Evolutionary conservation across 2,329 filamentous ascomycete genomes (phyloP).

Genomic region (Fusarium paranaense): DNA sequence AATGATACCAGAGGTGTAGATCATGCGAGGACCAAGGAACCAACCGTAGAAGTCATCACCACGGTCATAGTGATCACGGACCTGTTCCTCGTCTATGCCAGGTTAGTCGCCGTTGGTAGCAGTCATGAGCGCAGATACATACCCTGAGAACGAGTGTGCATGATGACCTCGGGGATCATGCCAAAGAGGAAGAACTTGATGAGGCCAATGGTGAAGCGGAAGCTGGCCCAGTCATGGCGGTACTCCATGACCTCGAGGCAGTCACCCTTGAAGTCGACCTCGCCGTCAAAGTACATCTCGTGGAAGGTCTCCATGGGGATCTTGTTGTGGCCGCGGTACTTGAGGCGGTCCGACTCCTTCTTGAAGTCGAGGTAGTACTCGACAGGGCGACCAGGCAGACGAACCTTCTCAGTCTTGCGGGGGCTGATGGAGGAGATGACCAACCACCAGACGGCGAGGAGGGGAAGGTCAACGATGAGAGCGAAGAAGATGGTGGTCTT

Average conservation of each 20-base stretch:
- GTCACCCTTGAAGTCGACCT: slow-evolving; percentile 96
- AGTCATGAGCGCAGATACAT: slow-evolving; percentile 3
- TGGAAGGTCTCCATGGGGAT: slow-evolving; percentile 94
- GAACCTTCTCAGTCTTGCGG: slow-evolving; percentile 92
- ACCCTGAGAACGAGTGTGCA: slow-evolving; percentile 91
- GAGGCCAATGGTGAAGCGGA: slow-evolving; percentile 86
- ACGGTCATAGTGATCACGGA: slow-evolving; percentile 96
- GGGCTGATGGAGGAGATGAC: slow-evolving; percentile 83
- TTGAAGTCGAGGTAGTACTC: slow-evolving; percentile 93
- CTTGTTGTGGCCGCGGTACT: slow-evolving; percentile 82
- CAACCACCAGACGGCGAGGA: slow-evolving; percentile 87
- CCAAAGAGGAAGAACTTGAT: slow-evolving; percentile 90
- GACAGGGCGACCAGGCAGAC: slow-evolving; percentile 84
- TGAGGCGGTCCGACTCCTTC: slow-evolving; percentile 67
- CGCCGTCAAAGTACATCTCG: slow-evolving; percentile 96
- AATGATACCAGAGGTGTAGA: slow-evolving; percentile 97
- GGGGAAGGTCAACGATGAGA: slow-evolving; percentile 80
- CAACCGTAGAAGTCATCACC: slow-evolving; percentile 99
- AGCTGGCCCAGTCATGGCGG: slow-evolving; percentile 96
- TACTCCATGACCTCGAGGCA: slow-evolving; percentile 90
- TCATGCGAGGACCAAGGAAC: slow-evolving; percentile 98
- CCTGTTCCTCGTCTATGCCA: slow-evolving; percentile 83
- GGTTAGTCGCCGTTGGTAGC: slow-evolving; percentile 15
- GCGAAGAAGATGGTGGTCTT: slow-evolving; percentile 91
- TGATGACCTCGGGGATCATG: slow-evolving; percentile 89